Percentiles rank a stretch among this genome's conserved stretches.
phyloP scores from a whole-genome alignment of 345 rosid genomes.

The Conringia planisiliqua region DNA sequence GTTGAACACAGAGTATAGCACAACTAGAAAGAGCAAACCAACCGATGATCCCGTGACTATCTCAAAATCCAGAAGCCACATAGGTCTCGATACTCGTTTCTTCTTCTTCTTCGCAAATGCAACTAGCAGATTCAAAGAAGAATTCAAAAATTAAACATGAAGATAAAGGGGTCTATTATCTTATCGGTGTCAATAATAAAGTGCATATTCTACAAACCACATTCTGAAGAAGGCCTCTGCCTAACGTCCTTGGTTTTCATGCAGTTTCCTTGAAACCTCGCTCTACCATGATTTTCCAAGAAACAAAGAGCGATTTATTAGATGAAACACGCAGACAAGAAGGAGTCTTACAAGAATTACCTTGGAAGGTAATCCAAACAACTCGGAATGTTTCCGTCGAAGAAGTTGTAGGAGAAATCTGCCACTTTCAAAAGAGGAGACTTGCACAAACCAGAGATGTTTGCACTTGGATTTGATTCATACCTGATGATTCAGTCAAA shows the following conservation, averaged over 20 bases:
- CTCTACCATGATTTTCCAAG: slow-evolving; percentile 36
- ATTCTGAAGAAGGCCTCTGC: slow-evolving; percentile 68
- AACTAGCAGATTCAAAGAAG: slow-evolving; percentile 23
- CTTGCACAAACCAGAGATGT: slow-evolving; percentile 66
- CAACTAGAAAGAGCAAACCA: slow-evolving; percentile 63
- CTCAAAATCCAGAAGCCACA: slow-evolving; percentile 80
- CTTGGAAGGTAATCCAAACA: slow-evolving; percentile 76
- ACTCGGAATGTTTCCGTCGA: slow-evolving; percentile 73
- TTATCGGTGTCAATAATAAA: neutral
- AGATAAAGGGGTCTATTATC: neutral
- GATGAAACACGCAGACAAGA: neutral
- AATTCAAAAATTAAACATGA: neutral
- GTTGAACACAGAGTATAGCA: slow-evolving; percentile 48
- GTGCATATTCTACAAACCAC: slow-evolving; percentile 50
- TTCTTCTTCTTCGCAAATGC: slow-evolving; percentile 38
- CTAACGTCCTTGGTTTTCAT: slow-evolving; percentile 49
- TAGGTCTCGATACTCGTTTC: slow-evolving; percentile 52
- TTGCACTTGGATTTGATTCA: slow-evolving; percentile 41
- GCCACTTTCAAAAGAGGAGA: slow-evolving; percentile 58
- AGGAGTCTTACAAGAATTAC: slow-evolving; percentile 31
- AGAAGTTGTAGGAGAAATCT: slow-evolving; percentile 85
- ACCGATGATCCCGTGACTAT: slow-evolving; percentile 70
- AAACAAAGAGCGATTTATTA: neutral
- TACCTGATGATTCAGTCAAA: slow-evolving; percentile 39
- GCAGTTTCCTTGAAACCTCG: slow-evolving; percentile 93